Evolutionary conservation across 495 filamentous ascomycete genomes (phyloP).

Genomic region (Jackrogersella minutella): DNA sequence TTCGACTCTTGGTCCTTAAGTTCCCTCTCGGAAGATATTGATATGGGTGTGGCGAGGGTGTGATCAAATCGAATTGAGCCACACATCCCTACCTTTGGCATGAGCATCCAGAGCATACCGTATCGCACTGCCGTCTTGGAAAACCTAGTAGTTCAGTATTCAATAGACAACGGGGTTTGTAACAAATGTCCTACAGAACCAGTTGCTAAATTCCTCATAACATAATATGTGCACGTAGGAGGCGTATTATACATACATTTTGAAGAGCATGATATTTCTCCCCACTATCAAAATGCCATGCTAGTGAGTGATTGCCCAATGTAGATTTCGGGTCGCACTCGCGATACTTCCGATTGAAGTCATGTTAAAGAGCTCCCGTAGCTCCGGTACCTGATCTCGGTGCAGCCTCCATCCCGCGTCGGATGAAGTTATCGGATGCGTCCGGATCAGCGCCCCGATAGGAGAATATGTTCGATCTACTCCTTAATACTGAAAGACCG

Average conservation of each 20-base stretch:
- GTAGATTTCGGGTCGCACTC: background rate
- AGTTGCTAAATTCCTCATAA: background rate
- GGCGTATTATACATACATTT: background rate
- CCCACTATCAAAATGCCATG: background rate
- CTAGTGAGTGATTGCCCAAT: background rate
- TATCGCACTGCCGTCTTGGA: background rate
- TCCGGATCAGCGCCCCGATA: too few relatives aligned
- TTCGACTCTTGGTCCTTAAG: too few relatives aligned
- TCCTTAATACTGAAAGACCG: too few relatives aligned
- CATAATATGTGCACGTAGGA: too few relatives aligned
- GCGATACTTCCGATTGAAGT: background rate
- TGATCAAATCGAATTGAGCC: too few relatives aligned
- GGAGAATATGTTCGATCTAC: background rate
- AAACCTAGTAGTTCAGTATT: background rate
- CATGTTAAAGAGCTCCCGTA: background rate
- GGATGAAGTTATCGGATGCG: too few relatives aligned
- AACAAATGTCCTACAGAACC: background rate
- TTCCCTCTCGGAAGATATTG: background rate
- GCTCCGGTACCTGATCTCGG: background rate
- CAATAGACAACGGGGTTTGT: background rate
- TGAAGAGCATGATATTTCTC: slow-evolving; percentile 1
- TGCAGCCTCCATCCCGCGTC: too few relatives aligned
- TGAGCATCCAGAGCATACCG: background rate
- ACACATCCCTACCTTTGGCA: too few relatives aligned
- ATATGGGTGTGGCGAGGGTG: too few relatives aligned